Evolutionary conservation across 371 early-diverging fungal genomes (phyloP).

Genomic region (Cokeromyces recurvatus): DNA sequence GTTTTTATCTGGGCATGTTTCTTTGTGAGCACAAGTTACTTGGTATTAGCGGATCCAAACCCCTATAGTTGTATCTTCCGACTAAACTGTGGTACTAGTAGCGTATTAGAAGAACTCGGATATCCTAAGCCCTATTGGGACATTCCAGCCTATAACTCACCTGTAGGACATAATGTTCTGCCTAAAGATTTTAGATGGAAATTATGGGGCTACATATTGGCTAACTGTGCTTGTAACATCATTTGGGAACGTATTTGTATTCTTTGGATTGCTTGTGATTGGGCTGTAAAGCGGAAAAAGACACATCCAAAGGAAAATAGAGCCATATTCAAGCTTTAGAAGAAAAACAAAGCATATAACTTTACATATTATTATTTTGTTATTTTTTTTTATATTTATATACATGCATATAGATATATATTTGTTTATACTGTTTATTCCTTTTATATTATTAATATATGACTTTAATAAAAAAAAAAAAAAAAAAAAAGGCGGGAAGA

Average conservation of each 20-base stretch:
- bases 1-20: conserved; percentile 51
- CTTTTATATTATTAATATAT: no score
- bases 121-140: conserved; percentile 44
- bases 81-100: conserved; percentile 68
- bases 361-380: no score
- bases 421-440: no score
- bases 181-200: conserved; percentile 62
- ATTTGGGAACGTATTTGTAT: conserved; percentile 51
- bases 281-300: conserved; percentile 18
- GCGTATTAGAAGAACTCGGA: conserved; percentile 41
- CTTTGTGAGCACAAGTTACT: conserved; percentile 48
- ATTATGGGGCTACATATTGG: conserved; percentile 45
- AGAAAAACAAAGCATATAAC: no score
- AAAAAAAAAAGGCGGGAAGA: no score
- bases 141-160: conserved; percentile 56
- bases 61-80: conserved; percentile 68
- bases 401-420: no score
- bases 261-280: conserved; percentile 44
- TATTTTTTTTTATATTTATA: no score
- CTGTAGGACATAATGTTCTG: conserved; percentile 66
- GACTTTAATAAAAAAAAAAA: no score
- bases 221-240: conserved; percentile 34
- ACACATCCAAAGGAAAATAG: conserved; percentile 14
- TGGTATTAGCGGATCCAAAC: conserved; percentile 67
- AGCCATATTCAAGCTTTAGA: conserved; percentile 23